A percentile compares a stretch with the other conserved stretches of the same genome.
phyloP scores from a whole-genome alignment of 2,329 filamentous ascomycete species.

The Pseudovirgaria hyperparasitica region DNA sequence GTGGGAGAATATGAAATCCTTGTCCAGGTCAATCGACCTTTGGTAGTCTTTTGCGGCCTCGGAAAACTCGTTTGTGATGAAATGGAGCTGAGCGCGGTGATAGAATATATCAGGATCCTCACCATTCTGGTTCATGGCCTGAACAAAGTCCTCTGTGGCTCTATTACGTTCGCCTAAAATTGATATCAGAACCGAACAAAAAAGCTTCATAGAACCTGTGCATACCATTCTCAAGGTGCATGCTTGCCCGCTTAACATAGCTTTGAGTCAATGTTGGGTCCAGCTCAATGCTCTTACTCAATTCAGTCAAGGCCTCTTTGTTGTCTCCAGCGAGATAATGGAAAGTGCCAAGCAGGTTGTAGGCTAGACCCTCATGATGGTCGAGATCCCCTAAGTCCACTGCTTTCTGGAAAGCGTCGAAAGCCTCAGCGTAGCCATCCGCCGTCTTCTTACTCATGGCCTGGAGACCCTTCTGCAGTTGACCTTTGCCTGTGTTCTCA shows the following conservation, averaged over 20 bases:
- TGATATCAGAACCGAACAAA: slow-evolving; percentile 16
- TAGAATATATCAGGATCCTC: slow-evolving; percentile 97
- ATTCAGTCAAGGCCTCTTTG: slow-evolving; percentile 65
- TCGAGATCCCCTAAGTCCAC: slow-evolving; percentile 69
- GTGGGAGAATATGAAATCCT: slow-evolving; percentile 96
- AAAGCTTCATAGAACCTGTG: slow-evolving; percentile 4
- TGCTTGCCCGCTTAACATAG: slow-evolving; percentile 97
- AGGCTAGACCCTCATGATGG: slow-evolving; percentile 76
- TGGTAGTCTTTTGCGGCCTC: slow-evolving; percentile 98
- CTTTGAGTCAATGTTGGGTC: slow-evolving; percentile 83
- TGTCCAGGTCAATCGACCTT: slow-evolving; percentile 94
- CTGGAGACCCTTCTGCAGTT: slow-evolving; percentile 71
- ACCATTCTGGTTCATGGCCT: slow-evolving; percentile 71
- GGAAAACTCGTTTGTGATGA: slow-evolving; percentile 87
- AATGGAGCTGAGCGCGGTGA: slow-evolving; percentile 94
- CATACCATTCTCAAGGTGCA: slow-evolving; percentile 83
- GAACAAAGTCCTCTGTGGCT: slow-evolving; percentile 76
- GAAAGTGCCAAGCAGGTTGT: slow-evolving; percentile 96
- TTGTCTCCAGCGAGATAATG: slow-evolving; percentile 85
- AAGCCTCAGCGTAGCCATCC: slow-evolving; percentile 83
- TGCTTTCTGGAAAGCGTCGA: slow-evolving; percentile 75
- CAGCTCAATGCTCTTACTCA: slow-evolving; percentile 86
- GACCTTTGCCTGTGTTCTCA: slow-evolving; percentile 68
- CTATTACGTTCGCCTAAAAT: slow-evolving; percentile 62
- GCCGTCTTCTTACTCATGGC: slow-evolving; percentile 76